Base-by-base conservation (phyloP, 257 asterid species). In the Anisodus acutangulus region DNA sequence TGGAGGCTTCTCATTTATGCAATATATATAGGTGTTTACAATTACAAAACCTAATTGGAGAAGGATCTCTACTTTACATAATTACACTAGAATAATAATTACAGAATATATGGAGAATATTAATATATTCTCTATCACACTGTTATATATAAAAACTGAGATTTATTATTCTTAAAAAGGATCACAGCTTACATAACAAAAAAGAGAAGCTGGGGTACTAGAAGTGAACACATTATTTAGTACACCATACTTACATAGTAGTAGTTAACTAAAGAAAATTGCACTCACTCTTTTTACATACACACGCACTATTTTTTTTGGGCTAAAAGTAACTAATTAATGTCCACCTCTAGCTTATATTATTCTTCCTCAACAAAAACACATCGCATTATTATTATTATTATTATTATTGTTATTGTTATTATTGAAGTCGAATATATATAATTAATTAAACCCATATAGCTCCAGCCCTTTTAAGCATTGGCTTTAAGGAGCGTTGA, bases 381-480 rank as follows among this genome's bases (percentile, higher is more conserved):
- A 39, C 31, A 16, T 39, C 6, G 11, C 12, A 1, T 15, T 39
- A 39, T 45, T 47, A 49, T 47, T 47, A 0, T 31, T 31, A 31
- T 19, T 60, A 39, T 45, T 47, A 49, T 47, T 47, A 0, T 31
- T 31, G 1, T 19, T 60, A 0, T 62, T 63, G 4, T 62, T 62
- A 9, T 17, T 72, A 10, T 49, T 49, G 59, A 45, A 19, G 59
- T 70, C 2, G 57, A 43, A 45, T 22, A 51, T 82, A 4, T 53
- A 10, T 58, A 1, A 8, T 2, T 3, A 4, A 80, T 49, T 53
- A 95, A 82, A 95, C 88, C 97, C 97, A 95, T 12, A 93, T 35
- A 4, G 97, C 98, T 7, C 98, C 97, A 1, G 98, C 98, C 39
- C 86, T 84, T 72, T 88, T 85, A 59, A 95, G 97, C 97, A 89